phyloP scores from a whole-genome alignment of 2,329 filamentous ascomycete genomes.

The Phoma sp. region DNA sequence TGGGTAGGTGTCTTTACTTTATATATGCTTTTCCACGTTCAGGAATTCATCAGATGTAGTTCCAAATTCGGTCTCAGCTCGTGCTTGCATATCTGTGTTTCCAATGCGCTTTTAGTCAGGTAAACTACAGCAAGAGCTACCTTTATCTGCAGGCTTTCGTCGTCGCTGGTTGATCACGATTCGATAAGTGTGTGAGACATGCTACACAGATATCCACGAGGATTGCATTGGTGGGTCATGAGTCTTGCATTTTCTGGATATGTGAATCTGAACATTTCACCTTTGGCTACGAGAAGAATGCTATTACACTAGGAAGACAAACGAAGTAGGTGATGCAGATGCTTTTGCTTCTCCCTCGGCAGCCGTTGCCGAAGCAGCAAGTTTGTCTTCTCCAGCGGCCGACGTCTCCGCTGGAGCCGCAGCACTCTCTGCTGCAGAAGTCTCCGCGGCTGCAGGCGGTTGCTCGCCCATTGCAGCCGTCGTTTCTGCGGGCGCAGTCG shows the following conservation, averaged over 20 bases:
- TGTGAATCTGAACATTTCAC: not conserved
- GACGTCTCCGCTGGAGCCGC: not conserved
- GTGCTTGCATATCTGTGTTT: too few species aligned
- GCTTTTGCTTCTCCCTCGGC: not conserved
- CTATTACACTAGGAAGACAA: slow-evolving; percentile 5
- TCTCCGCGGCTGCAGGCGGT: not conserved
- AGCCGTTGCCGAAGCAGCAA: not conserved
- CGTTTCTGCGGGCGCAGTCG: not conserved
- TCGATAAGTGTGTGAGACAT: too few species aligned
- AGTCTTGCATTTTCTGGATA: too few species aligned
- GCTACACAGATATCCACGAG: too few species aligned
- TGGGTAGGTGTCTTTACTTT: slow-evolving; percentile 3
- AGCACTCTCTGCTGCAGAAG: not conserved
- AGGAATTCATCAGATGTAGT: slow-evolving; percentile 1
- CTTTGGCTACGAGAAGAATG: not conserved
- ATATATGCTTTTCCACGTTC: slow-evolving; percentile 3
- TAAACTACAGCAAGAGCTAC: too few species aligned
- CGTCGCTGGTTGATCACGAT: too few species aligned
- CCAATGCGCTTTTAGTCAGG: too few species aligned
- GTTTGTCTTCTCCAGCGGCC: not conserved
- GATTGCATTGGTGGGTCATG: too few species aligned
- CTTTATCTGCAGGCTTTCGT: too few species aligned
- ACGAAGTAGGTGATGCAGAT: slow-evolving; percentile 8
- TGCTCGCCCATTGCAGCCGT: not conserved
- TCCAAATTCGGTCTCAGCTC: not conserved